Conservation (phyloP, 2,329 filamentous ascomycete species). For the Trichoderma atroviride region DNA sequence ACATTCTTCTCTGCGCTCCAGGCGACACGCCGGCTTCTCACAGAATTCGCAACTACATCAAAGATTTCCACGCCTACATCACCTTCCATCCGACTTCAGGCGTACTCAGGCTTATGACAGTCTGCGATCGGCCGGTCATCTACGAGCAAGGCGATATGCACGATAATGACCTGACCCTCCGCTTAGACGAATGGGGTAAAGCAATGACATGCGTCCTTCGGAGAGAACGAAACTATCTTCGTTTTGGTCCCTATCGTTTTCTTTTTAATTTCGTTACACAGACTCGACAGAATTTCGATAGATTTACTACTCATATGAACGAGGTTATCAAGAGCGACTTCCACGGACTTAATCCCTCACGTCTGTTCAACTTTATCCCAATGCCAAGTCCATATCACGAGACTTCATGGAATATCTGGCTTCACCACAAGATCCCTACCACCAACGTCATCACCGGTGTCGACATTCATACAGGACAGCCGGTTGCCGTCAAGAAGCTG, state of each 20-base stretch:
- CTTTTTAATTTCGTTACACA: not conserved
- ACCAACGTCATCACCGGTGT: not conserved
- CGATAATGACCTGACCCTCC: not conserved
- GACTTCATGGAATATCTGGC: not conserved
- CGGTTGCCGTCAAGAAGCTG: not conserved
- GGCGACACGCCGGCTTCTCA: not conserved
- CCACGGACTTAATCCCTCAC: not conserved
- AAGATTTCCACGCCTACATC: not conserved
- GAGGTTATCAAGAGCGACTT: not conserved
- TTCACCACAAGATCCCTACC: not conserved
- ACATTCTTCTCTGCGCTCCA: not conserved
- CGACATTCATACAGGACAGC: not conserved
- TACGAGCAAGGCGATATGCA: constrained; percentile 1
- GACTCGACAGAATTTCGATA: not conserved
- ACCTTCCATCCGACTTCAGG: not conserved
- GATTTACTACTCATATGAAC: not conserved
- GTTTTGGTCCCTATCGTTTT: not conserved
- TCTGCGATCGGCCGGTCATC: not conserved
- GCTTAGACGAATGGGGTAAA: not conserved
- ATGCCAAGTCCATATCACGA: not conserved
- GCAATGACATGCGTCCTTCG: not conserved
- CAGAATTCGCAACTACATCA: not conserved
- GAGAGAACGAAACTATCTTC: not conserved
- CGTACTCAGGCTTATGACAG: not conserved
- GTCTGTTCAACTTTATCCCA: not conserved